Percentiles rank a stretch among this genome's conserved stretches.
Evolutionary conservation across 495 filamentous ascomycete species (phyloP).

Genomic region (Penicillium samsonianum): DNA sequence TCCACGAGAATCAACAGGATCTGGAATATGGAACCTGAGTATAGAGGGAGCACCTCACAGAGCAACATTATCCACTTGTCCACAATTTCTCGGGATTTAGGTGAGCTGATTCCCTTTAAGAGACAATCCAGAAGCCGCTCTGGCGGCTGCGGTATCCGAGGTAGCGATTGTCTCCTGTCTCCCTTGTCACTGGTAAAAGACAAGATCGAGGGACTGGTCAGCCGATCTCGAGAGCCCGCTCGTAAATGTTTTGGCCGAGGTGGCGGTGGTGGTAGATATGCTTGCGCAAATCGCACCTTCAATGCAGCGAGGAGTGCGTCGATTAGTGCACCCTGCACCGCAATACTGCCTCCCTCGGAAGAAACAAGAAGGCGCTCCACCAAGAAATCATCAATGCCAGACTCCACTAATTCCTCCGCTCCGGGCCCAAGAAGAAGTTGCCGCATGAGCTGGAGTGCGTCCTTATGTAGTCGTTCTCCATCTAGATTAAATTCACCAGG

Average conservation of each 20-base stretch:
- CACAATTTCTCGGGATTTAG: slow-evolving; percentile 71
- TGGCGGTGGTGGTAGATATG: slow-evolving; percentile 39
- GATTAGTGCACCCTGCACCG: slow-evolving; percentile 70
- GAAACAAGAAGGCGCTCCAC: slow-evolving; percentile 68
- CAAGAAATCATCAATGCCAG: slow-evolving; percentile 71
- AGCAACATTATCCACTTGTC: slow-evolving; percentile 91
- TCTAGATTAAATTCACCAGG: slow-evolving; percentile 24
- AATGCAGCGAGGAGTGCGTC: slow-evolving; percentile 72
- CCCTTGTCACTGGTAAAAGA: slow-evolving; percentile 51
- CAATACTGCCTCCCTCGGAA: slow-evolving; percentile 47
- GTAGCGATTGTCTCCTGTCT: slow-evolving; percentile 37
- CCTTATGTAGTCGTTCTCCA: slow-evolving; percentile 59
- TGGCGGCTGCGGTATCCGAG: slow-evolving; percentile 58
- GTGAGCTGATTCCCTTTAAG: slow-evolving; percentile 74
- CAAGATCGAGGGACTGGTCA: slow-evolving; percentile 49
- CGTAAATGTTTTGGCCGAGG: slow-evolving; percentile 44
- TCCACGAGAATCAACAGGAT: slow-evolving; percentile 87
- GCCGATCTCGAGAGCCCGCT: slow-evolving; percentile 45
- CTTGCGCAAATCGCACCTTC: slow-evolving; percentile 60
- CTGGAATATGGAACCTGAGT: slow-evolving; percentile 81
- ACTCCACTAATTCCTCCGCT: slow-evolving; percentile 60
- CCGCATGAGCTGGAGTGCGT: slow-evolving; percentile 68
- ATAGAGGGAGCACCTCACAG: slow-evolving; percentile 79
- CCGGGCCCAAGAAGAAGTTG: slow-evolving; percentile 74
- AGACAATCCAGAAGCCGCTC: slow-evolving; percentile 78